These are phyloP conservation scores for Suillus subalutaceus DNA, from an alignment of 768 basidiomycete species.

Conservation along the genomic window DNA sequence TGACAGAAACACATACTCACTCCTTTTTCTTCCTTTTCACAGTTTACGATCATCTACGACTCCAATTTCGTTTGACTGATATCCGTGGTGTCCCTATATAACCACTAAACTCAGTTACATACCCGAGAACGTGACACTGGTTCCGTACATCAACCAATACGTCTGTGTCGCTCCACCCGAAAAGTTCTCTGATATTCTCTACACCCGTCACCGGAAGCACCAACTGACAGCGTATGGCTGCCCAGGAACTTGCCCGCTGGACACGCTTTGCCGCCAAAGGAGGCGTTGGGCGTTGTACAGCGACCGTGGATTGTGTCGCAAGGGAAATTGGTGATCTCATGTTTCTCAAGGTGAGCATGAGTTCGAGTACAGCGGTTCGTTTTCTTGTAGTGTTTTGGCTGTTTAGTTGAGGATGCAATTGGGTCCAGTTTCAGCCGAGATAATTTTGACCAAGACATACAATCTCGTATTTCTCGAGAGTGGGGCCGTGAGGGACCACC, in stretches of 20 bases:
- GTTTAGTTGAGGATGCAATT: not conserved
- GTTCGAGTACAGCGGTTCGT: not conserved
- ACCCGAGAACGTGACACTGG: conserved; percentile 4
- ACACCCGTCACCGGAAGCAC: not conserved
- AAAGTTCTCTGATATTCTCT: not conserved
- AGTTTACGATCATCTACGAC: not conserved
- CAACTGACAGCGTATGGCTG: conserved; percentile 52
- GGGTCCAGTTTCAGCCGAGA: not conserved
- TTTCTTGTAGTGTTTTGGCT: conserved; percentile 3
- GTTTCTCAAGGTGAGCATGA: conserved; percentile 71
- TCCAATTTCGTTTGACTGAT: not conserved
- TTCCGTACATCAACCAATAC: not conserved
- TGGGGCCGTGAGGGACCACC: not conserved
- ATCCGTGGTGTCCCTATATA: not conserved
- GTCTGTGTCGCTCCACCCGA: not conserved
- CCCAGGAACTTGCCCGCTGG: conserved; percentile 75
- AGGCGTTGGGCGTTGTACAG: conserved; percentile 81
- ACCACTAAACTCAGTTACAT: not conserved
- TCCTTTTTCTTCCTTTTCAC: not conserved
- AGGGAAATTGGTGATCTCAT: conserved; percentile 78
- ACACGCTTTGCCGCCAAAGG: conserved; percentile 84
- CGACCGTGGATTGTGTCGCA: conserved; percentile 74
- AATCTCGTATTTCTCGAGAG: not conserved
- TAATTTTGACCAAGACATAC: not conserved
- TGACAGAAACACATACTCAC: not conserved